Evolutionary conservation across 768 basidiomycete species (phyloP).

Genomic region (Leccinum pellstonianum): DNA sequence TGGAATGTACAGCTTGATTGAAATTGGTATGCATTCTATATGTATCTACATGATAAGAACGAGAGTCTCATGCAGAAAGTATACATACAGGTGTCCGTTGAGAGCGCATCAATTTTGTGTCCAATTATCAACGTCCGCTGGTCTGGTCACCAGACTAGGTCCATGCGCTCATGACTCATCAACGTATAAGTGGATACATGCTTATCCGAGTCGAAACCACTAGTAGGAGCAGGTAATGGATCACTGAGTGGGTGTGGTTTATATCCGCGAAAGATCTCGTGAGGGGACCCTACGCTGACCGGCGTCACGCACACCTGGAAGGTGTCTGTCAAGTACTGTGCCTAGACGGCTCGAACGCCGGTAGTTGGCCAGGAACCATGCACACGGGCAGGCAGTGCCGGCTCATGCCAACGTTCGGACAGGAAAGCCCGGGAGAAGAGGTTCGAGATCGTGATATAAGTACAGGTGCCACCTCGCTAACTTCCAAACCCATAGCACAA

Average conservation of each 20-base stretch:
- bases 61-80: background rate
- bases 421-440: background rate
- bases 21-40: background rate
- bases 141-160: too few species aligned
- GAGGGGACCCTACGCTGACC: too few species aligned
- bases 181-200: too few species aligned
- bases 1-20: background rate
- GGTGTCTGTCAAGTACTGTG: background rate
- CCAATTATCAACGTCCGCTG: too few species aligned
- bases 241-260: too few species aligned
- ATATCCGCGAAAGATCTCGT: too few species aligned
- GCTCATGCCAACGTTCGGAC: background rate
- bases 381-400: background rate
- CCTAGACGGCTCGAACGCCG: background rate
- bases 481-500: background rate
- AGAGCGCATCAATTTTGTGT: background rate
- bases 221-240: too few species aligned
- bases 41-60: too few species aligned
- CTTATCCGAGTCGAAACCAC: too few species aligned
- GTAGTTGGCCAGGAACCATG: background rate
- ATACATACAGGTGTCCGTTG: background rate
- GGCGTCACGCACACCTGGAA: too few species aligned
- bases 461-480: background rate
- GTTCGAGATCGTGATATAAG: background rate
- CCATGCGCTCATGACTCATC: too few species aligned